phyloP scores from a whole-genome alignment of 495 filamentous ascomycete species.

The Durotheca rogersii region DNA sequence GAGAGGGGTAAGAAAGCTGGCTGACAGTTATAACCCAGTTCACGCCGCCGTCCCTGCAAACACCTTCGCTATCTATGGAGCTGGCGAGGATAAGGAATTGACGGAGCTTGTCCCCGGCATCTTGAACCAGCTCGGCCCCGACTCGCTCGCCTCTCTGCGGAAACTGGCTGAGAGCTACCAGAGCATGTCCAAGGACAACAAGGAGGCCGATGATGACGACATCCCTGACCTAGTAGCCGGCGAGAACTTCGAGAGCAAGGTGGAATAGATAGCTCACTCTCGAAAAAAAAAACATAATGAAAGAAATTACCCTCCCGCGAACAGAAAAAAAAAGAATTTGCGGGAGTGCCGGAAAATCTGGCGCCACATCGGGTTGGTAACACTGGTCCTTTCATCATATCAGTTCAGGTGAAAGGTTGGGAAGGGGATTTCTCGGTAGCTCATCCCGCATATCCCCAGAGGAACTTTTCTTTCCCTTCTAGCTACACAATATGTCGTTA shows the following conservation, averaged over 20 bases:
- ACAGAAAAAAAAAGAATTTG: slow-evolving; percentile 6
- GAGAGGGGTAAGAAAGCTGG: not conserved
- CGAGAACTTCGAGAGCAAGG: slow-evolving; percentile 95
- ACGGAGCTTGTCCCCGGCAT: slow-evolving; percentile 99
- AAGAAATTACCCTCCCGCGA: not conserved
- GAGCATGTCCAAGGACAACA: slow-evolving; percentile 95
- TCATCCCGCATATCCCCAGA: slow-evolving; percentile 17
- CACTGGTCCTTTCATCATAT: slow-evolving; percentile 14
- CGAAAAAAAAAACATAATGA: slow-evolving; percentile 1
- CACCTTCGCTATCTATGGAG: slow-evolving; percentile 98
- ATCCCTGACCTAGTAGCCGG: slow-evolving; percentile 96
- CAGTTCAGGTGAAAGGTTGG: slow-evolving; percentile 8
- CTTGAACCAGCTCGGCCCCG: slow-evolving; percentile 97
- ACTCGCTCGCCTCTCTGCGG: slow-evolving; percentile 94
- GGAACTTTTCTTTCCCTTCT: slow-evolving; percentile 4
- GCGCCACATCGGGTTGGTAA: slow-evolving; percentile 17
- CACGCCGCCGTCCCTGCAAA: slow-evolving; percentile 95
- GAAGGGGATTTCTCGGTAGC: slow-evolving; percentile 27
- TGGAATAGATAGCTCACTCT: slow-evolving; percentile 63
- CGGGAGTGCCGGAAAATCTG: slow-evolving; percentile 27
- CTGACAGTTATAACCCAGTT: slow-evolving; percentile 54
- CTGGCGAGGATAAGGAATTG: slow-evolving; percentile 98
- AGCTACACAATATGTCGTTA: slow-evolving; percentile 4
- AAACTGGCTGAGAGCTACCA: slow-evolving; percentile 99
- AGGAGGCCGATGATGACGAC: slow-evolving; percentile 78